A percentile compares a stretch with the other conserved stretches of the same genome.
These are phyloP conservation scores for Neurospora hispaniola DNA, from an alignment of 495 filamentous ascomycete species.

Conservation along the genomic window DNA sequence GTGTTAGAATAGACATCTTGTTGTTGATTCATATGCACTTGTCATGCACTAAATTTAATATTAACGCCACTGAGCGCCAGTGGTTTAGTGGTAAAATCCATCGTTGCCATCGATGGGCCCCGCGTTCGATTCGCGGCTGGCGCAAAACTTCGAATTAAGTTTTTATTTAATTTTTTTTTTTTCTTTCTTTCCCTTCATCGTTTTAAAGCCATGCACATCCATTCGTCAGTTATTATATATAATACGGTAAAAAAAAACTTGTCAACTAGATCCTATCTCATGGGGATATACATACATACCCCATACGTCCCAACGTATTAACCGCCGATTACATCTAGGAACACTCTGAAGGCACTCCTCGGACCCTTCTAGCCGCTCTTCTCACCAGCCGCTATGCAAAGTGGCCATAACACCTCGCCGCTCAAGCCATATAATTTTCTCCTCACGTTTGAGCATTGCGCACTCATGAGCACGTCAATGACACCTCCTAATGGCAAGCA, in stretches of 20 bases:
- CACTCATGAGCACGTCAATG: not conserved
- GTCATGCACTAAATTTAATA: not conserved
- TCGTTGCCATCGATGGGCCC: not conserved
- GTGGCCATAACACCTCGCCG: not conserved
- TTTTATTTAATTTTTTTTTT: too few species aligned
- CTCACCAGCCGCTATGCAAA: not conserved
- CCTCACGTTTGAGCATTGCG: not conserved
- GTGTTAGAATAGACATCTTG: not conserved
- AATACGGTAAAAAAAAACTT: not conserved
- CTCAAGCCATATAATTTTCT: not conserved
- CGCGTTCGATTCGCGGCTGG: not conserved
- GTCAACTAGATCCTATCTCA: not conserved
- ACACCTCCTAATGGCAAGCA: constrained; percentile 66
- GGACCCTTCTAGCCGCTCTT: not conserved
- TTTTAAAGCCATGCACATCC: not conserved
- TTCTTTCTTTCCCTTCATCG: not conserved
- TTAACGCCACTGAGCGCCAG: not conserved
- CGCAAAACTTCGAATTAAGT: too few species aligned
- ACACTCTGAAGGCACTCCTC: not conserved
- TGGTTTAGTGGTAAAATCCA: not conserved
- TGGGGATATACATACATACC: not conserved
- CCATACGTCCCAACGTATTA: not conserved
- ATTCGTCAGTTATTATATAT: not conserved
- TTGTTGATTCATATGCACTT: not conserved
- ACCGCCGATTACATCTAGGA: not conserved